Base-by-base conservation (phyloP, 495 filamentous ascomycete species). In the Staphylotrichum longicolle region DNA sequence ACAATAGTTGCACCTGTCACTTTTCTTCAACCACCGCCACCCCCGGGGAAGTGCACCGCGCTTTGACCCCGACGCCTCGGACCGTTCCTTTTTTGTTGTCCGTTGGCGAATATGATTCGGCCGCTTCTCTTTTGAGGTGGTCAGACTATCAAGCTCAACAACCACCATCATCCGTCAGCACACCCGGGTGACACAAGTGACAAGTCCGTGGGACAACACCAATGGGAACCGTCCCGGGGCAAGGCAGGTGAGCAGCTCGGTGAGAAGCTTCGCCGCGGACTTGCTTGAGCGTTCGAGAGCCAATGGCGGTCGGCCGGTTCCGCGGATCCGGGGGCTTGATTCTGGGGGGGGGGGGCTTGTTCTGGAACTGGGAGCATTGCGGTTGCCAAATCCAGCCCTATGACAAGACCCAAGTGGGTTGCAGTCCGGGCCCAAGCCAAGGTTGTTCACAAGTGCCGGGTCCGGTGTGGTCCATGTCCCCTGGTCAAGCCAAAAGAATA, bases 11-110 rank as follows among this genome's bases (percentile, higher is more conserved):
- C 37, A 6, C 37, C 37, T 39, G 6, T 10, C 10, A 6, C 37
- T 10, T 39, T 10, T 7, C 37, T 39, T 10, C 37, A 10, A 39
- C 10, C 37, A 10, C 6, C 37, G 37, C 37, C 33, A 50, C 34
- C 49, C 59, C 63, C 63, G 60, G 68, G 61, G 66, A 60, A 66
- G 51, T 47, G 33, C 49, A 30, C 27, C 30, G 46, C 47, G 33
- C 57, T 51, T 30, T 33, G 44, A 30, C 35, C 6, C 44, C 46
- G 1, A 27, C 41, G 54, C 59, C 55, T 61, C 68, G 68, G 68
- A 57, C 68, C 68, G 68, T 70, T 68, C 68, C 68, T 66, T 60
- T 55, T 8, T 52, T 37, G 39, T 15, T 7, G 37, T 49, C 27
- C 35, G 39, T 41, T n/a, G 30, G 45, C 20, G 44, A 59, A 51